Conservation (phyloP, 169 alveolate genomes). For the Cystoisospora suis region DNA sequence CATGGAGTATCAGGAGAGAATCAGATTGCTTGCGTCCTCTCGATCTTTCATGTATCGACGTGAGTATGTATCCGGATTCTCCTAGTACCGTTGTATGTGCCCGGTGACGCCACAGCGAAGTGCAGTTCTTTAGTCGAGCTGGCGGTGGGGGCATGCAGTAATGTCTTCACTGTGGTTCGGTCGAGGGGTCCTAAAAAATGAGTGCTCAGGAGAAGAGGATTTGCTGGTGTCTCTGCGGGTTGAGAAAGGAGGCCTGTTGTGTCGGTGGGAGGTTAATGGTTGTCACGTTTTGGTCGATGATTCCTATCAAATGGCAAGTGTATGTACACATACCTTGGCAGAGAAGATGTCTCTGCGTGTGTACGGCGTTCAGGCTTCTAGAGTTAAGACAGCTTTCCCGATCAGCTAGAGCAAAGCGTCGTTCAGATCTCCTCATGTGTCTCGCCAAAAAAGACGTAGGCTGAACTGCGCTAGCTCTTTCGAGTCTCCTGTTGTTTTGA, state of each 20-base stretch:
- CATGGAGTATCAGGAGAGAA: too few relatives aligned
- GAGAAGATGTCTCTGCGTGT: not conserved
- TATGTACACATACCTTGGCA: not conserved
- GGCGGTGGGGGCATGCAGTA: not conserved
- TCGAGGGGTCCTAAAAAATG: not conserved
- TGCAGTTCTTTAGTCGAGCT: not conserved
- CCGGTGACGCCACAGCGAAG: not conserved
- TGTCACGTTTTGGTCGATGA: not conserved
- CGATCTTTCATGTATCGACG: too few relatives aligned
- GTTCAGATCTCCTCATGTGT: not conserved
- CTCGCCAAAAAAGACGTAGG: not conserved
- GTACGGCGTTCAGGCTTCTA: not conserved
- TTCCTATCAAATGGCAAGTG: not conserved
- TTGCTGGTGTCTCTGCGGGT: not conserved
- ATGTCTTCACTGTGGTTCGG: not conserved
- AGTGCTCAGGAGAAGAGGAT: not conserved
- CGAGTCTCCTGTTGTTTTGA: too few relatives aligned
- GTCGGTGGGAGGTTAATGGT: not conserved
- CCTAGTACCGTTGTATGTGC: too few relatives aligned
- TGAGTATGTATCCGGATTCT: not conserved
- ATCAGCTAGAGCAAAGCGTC: not conserved
- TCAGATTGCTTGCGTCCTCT: too few relatives aligned
- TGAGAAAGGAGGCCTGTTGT: not conserved
- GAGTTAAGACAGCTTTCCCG: conserved; percentile 8
- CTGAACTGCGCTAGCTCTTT: too few relatives aligned